Conservation (phyloP, 371 early-diverging fungal species). For the Mucor racemosus region DNA sequence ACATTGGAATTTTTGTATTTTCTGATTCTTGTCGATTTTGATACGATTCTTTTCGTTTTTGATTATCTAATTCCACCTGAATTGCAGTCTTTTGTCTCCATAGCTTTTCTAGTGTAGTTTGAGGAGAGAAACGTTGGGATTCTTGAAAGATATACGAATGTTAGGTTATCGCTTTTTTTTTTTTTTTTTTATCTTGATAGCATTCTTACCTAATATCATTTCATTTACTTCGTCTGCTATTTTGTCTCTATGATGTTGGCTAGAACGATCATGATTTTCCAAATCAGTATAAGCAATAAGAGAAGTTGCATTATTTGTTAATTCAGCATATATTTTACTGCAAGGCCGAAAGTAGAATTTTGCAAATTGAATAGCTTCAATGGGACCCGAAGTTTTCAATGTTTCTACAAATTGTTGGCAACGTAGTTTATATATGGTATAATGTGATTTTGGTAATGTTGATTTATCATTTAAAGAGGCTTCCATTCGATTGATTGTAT, state of each 20-base stretch:
- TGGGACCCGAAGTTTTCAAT: slow-evolving; percentile 14
- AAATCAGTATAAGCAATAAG: slow-evolving; percentile 24
- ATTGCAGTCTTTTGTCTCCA: slow-evolving; percentile 23
- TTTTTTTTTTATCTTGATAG: background rate
- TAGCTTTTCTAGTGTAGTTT: slow-evolving; percentile 28
- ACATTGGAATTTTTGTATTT: slow-evolving; percentile 15
- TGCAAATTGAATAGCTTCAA: slow-evolving; percentile 32
- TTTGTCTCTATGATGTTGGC: slow-evolving; percentile 20
- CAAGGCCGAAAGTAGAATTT: slow-evolving; percentile 17
- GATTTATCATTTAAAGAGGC: background rate
- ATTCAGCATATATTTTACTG: slow-evolving; percentile 16
- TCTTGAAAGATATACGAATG: background rate
- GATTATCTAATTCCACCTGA: slow-evolving; percentile 21
- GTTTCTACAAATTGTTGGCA: slow-evolving; percentile 10
- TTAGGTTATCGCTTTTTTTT: too few relatives aligned
- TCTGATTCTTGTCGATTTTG: slow-evolving; percentile 12
- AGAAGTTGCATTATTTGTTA: slow-evolving; percentile 13
- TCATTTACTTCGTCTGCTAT: slow-evolving; percentile 32
- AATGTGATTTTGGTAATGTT: slow-evolving; percentile 6
- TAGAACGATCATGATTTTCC: slow-evolving; percentile 11
- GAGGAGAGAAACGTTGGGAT: slow-evolving; percentile 11
- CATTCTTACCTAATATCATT: slow-evolving; percentile 25
- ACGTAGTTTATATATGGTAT: slow-evolving; percentile 23
- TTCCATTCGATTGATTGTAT: background rate
- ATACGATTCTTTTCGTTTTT: slow-evolving; percentile 13